Conservation (phyloP, 2,329 filamentous ascomycete genomes). For the Kalmusia sp. region DNA sequence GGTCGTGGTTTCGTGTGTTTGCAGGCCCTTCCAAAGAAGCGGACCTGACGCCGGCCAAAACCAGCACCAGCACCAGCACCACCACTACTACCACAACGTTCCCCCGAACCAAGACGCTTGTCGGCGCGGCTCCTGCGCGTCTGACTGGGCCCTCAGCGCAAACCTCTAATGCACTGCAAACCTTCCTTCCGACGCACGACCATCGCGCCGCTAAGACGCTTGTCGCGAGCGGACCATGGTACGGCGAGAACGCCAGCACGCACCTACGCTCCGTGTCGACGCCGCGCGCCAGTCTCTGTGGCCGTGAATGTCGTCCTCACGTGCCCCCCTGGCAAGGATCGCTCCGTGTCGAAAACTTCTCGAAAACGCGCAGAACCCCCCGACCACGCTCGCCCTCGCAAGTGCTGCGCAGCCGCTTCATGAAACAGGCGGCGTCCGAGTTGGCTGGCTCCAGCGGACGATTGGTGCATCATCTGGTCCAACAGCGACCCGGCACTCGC, state of each 20-base stretch:
- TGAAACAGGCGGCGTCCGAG: constrained; percentile 42
- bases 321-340: constrained; percentile 19
- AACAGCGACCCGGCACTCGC: constrained; percentile 32
- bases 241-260: constrained; percentile 1
- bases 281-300: constrained; percentile 16
- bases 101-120: too few relatives aligned
- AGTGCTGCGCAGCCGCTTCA: constrained; percentile 25
- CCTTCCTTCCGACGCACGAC: constrained; percentile 26
- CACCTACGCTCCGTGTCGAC: constrained; percentile 9
- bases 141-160: constrained; percentile 32
- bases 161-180: constrained; percentile 14
- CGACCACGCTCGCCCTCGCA: constrained; percentile 11
- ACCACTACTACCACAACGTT: too few relatives aligned
- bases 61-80: too few relatives aligned
- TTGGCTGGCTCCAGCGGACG: constrained; percentile 18
- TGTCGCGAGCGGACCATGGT: constrained; percentile 2
- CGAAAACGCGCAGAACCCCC: constrained; percentile 18
- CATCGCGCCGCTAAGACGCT: constrained; percentile 12
- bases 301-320: constrained; percentile 21
- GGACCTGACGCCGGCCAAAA: too few relatives aligned
- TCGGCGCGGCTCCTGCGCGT: constrained; percentile 29
- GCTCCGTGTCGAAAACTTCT: constrained; percentile 19
- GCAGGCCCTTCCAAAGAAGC: too few relatives aligned
- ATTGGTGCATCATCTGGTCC: constrained; percentile 38
- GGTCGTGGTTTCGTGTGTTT: constrained; percentile 13